Percentiles rank a stretch among this genome's conserved stretches.
These are phyloP conservation scores for Pleurotus eryngii DNA, from an alignment of 768 basidiomycete species.

Conservation along the genomic window DNA sequence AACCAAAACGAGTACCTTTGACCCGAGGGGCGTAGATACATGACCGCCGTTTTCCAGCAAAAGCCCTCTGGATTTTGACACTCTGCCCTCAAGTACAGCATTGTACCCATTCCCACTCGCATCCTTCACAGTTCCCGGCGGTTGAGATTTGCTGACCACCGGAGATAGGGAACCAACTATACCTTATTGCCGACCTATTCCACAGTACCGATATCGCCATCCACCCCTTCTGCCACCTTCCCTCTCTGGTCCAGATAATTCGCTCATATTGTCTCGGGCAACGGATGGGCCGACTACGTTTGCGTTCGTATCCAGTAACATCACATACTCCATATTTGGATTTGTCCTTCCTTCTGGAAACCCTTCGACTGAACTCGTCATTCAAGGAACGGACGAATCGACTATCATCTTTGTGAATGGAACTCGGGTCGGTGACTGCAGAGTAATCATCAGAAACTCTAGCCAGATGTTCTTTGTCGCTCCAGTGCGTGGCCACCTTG, in stretches of 20 bases:
- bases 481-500: not conserved
- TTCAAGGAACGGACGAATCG: slow-evolving; percentile 1
- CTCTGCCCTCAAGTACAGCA: no score
- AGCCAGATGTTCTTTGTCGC: slow-evolving; percentile 5
- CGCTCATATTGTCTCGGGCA: not conserved
- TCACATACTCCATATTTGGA: not conserved
- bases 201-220: not conserved
- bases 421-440: not conserved
- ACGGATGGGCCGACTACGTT: not conserved
- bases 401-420: not conserved
- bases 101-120: no score
- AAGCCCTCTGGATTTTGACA: no score
- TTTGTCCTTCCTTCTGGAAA: not conserved
- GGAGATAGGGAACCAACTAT: not conserved
- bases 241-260: not conserved
- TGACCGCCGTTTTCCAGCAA: no score
- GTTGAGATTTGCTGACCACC: no score
- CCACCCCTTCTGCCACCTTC: not conserved
- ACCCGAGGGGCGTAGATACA: no score
- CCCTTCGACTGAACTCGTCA: not conserved
- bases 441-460: not conserved
- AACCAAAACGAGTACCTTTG: no score
- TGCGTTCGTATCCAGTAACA: slow-evolving; percentile 2
- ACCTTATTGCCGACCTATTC: not conserved
- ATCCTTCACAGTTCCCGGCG: no score